Percentiles rank a stretch among this genome's conserved stretches.
These are phyloP conservation scores for Apiospora hydei DNA, from an alignment of 2,329 filamentous ascomycete genomes.

Conservation along the genomic window DNA sequence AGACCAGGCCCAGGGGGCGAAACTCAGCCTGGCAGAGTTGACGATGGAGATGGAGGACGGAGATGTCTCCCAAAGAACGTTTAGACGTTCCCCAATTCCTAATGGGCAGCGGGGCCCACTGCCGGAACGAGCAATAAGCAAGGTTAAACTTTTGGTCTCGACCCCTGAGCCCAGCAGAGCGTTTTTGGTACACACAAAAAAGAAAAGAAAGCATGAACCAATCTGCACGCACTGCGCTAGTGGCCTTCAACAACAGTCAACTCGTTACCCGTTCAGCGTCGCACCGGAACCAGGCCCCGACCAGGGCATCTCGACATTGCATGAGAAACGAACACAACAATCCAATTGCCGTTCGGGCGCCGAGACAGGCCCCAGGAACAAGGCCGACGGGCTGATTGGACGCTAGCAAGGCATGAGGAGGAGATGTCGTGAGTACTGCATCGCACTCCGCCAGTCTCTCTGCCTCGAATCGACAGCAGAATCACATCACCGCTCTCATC, in stretches of 20 bases:
- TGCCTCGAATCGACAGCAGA: neutral
- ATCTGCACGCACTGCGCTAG: neutral
- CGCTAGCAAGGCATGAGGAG: neutral
- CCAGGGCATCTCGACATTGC: neutral
- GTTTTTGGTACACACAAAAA: neutral
- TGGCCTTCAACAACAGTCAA: too few species aligned
- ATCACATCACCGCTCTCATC: neutral
- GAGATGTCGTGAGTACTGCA: neutral
- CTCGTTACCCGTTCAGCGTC: neutral
- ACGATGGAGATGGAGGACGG: slow-evolving; percentile 2
- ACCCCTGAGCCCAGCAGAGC: neutral
- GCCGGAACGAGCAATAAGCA: neutral
- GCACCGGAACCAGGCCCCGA: neutral
- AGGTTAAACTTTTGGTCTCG: slow-evolving; percentile 4
- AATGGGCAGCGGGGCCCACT: neutral
- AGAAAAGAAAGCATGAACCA: neutral
- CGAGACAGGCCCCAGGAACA: neutral
- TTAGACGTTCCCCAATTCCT: neutral
- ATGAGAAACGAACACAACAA: neutral
- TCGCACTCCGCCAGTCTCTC: neutral
- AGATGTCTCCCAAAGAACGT: neutral
- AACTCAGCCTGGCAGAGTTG: neutral
- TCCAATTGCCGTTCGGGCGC: neutral
- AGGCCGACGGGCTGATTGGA: neutral
- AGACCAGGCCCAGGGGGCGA: neutral